Percentiles rank a stretch among this genome's conserved stretches.
phyloP scores from a whole-genome alignment of 805 yeast genomes.

The Teunomyces gatunensis region DNA sequence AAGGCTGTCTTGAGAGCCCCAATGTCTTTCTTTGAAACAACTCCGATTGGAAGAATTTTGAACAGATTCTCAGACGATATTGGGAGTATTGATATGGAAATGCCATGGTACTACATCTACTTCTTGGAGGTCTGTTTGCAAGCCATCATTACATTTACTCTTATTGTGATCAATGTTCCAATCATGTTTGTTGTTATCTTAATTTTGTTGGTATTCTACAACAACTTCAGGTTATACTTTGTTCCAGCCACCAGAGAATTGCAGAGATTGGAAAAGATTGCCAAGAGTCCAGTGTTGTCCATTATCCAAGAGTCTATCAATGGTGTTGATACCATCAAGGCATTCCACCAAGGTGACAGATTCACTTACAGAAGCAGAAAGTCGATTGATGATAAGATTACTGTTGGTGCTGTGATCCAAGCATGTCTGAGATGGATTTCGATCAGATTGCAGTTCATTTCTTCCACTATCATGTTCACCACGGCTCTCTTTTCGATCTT shows the following conservation, averaged over 20 bases:
- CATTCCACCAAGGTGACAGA: conserved; percentile 64
- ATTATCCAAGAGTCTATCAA: conserved; percentile 77
- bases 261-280: conserved; percentile 65
- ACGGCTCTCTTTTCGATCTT: conserved; percentile 48
- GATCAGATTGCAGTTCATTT: conserved; percentile 58
- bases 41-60: conserved; percentile 65
- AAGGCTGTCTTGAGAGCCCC: conserved; percentile 54
- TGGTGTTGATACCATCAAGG: conserved; percentile 77
- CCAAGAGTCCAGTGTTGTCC: conserved; percentile 76
- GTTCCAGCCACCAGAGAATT: conserved; percentile 72
- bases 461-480: conserved; percentile 51
- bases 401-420: conserved; percentile 24
- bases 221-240: conserved; percentile 69
- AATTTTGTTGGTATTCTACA: conserved; percentile 53
- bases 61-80: conserved; percentile 67
- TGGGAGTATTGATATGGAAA: conserved; percentile 50
- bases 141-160: conserved; percentile 47
- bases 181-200: conserved; percentile 47
- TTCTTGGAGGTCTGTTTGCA: conserved; percentile 45
- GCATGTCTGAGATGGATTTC: conserved; percentile 66
- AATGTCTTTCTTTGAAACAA: conserved; percentile 66
- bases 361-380: conserved; percentile 55
- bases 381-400: conserved; percentile 50
- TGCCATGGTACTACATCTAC: conserved; percentile 53
- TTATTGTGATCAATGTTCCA: conserved; percentile 57